Conservation (phyloP, 179 eudicot species). For the Corrigiola litoralis region DNA sequence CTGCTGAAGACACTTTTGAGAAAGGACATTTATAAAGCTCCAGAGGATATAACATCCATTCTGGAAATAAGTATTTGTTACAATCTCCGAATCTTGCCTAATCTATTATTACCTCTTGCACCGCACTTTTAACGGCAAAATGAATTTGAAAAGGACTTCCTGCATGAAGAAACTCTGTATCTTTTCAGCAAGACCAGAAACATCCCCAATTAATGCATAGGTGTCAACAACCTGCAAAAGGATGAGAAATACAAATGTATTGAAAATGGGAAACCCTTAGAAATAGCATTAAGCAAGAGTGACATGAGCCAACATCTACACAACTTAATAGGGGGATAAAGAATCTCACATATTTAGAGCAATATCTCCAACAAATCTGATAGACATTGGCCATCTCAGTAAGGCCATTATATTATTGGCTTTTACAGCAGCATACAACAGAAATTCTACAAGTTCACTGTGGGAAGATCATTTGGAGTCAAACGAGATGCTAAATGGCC, state of each 20-base stretch:
- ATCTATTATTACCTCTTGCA: constrained; percentile 59
- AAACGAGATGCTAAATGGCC: constrained; percentile 6
- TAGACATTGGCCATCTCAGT: too few relatives aligned
- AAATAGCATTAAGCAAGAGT: neutral
- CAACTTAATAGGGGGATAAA: too few relatives aligned
- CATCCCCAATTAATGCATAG: constrained; percentile 92
- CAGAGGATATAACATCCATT: neutral
- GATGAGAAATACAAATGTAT: constrained; percentile 7
- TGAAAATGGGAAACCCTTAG: neutral
- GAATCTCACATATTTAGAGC: too few relatives aligned
- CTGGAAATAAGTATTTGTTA: neutral
- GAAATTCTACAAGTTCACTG: too few relatives aligned
- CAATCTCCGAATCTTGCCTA: neutral
- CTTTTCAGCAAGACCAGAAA: constrained; percentile 93
- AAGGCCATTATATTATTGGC: too few relatives aligned
- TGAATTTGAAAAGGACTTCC: constrained; percentile 94
- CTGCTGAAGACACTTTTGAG: neutral
- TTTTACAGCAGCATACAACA: too few relatives aligned
- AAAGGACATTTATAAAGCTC: neutral
- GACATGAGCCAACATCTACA: constrained; percentile 11
- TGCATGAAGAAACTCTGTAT: constrained; percentile 98
- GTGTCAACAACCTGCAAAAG: constrained; percentile 85
- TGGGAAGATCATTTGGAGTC: too few relatives aligned
- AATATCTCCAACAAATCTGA: too few relatives aligned
- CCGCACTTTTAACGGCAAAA: constrained; percentile 54